A percentile compares a stretch with the other conserved stretches of the same genome.
phyloP scores from a whole-genome alignment of 2,329 filamentous ascomycete species.

The Fusarium sp. region DNA sequence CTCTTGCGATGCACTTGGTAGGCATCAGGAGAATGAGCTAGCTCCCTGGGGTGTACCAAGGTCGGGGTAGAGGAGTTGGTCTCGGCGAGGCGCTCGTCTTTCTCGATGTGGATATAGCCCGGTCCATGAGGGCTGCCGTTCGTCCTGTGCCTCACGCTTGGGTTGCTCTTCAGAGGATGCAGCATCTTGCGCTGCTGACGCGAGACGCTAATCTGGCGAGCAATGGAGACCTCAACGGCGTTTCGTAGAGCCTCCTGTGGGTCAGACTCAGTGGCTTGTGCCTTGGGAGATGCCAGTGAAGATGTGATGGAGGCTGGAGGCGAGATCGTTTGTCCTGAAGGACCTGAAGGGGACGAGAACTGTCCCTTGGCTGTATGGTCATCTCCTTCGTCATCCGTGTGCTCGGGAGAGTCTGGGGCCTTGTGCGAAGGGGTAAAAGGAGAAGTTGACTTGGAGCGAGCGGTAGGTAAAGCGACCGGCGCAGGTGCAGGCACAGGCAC shows the following conservation, averaged over 20 bases:
- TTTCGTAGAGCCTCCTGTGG: constrained; percentile 59
- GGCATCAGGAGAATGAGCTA: constrained; percentile 50
- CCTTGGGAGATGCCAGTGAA: constrained; percentile 45
- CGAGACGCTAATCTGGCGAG: constrained; percentile 75
- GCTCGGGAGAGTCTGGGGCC: constrained; percentile 59
- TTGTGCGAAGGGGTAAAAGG: constrained; percentile 47
- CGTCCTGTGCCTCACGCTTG: constrained; percentile 40
- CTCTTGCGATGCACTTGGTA: constrained; percentile 66
- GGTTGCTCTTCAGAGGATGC: constrained; percentile 63
- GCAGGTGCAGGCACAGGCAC: constrained; percentile 14
- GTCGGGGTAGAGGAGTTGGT: constrained; percentile 62
- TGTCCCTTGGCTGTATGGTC: constrained; percentile 48
- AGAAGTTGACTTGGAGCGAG: constrained; percentile 26
- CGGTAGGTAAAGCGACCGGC: constrained; percentile 11
- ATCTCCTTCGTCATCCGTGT: constrained; percentile 48
- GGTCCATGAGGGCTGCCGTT: constrained; percentile 37
- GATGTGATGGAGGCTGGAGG: constrained; percentile 54
- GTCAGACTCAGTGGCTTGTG: constrained; percentile 36
- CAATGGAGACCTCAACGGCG: constrained; percentile 75
- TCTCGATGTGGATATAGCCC: constrained; percentile 42
- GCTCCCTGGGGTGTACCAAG: constrained; percentile 57
- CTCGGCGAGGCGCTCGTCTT: constrained; percentile 52
- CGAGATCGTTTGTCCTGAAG: constrained; percentile 64
- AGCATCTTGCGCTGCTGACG: constrained; percentile 71
- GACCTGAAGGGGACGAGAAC: constrained; percentile 57